Base-by-base conservation (phyloP, 2,329 filamentous ascomycete genomes). In the Didymella exigua region DNA sequence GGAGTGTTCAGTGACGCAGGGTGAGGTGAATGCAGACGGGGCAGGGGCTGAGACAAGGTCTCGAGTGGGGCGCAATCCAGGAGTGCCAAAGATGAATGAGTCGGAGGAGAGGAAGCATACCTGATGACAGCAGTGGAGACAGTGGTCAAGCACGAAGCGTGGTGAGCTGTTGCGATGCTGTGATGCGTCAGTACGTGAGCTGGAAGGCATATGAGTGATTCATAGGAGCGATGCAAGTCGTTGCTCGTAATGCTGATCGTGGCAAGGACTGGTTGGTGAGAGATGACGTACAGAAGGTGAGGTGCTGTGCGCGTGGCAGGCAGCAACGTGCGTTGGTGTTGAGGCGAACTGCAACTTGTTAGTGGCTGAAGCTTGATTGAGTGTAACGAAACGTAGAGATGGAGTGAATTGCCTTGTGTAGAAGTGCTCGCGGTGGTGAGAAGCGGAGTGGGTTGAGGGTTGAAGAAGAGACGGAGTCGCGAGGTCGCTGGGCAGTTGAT, bases 401-500 rank as follows among this genome's bases (percentile, higher is more conserved):
- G 18, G 18, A 29, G n/a, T 18, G 44, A 48, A 43, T 37, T 44
- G 21, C 50, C 37, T 42, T 26, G 5, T 24, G 21, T 16, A 41
- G 21, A 27, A 14, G 13, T 27, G 19, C 18, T 48, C 16, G 33
- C 33, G 6, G 30, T 40, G 11, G 33, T 18, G 26, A 27, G 27
- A 18, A 16, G 36, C 3, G 29, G 19, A 27, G 21, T 41, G 37
- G 7, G 14, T 6, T 31, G 36, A 59, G 53, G 21, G 50, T 36
- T 59, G 56, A 54, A 60, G 49, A 59, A 59, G 56, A 58, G 40
- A 59, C 9, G 49, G 38, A 52, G 33, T 24, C 47, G 14, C 26
- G 37, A 18, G 43, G 26, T 27, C n/a, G 36, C 34, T 31, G 43
- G 31, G 3, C 11, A 5, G 43, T 27, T 51, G n/a, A 33, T 50